These are phyloP conservation scores for Aspergillus ellipticus DNA, from an alignment of 495 filamentous ascomycete genomes.

Conservation along the genomic window DNA sequence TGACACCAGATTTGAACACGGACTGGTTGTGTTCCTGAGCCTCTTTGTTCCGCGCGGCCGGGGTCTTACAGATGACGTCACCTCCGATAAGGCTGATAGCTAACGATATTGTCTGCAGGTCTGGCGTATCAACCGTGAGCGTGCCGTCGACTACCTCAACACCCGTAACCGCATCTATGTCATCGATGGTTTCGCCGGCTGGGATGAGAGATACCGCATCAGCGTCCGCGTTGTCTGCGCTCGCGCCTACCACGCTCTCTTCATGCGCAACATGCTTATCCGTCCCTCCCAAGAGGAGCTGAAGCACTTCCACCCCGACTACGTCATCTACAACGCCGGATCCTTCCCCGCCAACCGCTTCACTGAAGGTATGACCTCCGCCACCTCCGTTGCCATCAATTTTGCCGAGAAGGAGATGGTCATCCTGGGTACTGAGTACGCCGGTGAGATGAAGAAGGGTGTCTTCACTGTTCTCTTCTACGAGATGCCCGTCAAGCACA, in stretches of 20 bases:
- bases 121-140: conserved; percentile 99
- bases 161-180: conserved; percentile 98
- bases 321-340: conserved; percentile 99
- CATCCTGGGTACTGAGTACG: conserved; percentile 98
- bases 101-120: conserved; percentile 57
- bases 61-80: conserved; percentile 40
- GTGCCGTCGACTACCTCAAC: conserved; percentile 98
- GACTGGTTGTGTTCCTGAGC: conserved; percentile 2
- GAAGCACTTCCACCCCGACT: conserved; percentile 95
- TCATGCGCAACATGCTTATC: conserved; percentile 99
- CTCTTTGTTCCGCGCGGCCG: conserved; percentile 4
- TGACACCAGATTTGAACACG: conserved; percentile 3
- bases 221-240: conserved; percentile 97
- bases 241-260: conserved; percentile 97
- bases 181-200: conserved; percentile 93
- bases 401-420: conserved; percentile 94
- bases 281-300: conserved; percentile 85
- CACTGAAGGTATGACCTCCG: conserved; percentile 97
- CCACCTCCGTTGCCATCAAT: conserved; percentile 82
- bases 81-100: conserved; percentile 16
- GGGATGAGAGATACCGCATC: conserved; percentile 98
- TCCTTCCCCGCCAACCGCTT: conserved; percentile 98
- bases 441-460: conserved; percentile 99
- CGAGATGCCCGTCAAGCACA: conserved; percentile 99
- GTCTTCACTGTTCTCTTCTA: conserved; percentile 99